Conservation (phyloP, 2,329 filamentous ascomycete species). For the Ceratocystis lukuohia region DNA sequence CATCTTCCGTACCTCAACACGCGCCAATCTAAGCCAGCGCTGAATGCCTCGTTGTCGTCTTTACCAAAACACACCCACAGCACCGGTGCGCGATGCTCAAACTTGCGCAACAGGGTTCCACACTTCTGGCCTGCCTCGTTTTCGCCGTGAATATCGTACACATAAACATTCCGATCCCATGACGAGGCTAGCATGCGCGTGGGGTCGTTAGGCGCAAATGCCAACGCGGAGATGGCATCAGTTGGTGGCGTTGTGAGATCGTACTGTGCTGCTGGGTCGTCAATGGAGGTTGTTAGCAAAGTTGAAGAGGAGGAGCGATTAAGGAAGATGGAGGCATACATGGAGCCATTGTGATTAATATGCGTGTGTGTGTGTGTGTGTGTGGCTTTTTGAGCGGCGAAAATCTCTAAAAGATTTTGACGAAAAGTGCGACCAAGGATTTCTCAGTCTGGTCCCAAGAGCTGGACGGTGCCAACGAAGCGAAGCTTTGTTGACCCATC, state of each 20-base stretch:
- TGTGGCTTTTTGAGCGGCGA: not conserved
- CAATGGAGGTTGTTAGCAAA: not conserved
- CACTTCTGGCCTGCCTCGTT: slow-evolving; percentile 37
- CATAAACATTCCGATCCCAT: slow-evolving; percentile 85
- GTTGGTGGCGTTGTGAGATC: slow-evolving; percentile 68
- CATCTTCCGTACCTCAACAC: slow-evolving; percentile 54
- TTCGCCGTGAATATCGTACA: slow-evolving; percentile 55
- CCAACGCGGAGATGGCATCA: slow-evolving; percentile 76
- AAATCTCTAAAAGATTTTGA: not conserved
- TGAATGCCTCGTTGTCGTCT: slow-evolving; percentile 71
- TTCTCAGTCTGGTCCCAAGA: not conserved
- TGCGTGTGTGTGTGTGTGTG: not conserved
- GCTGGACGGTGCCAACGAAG: not conserved
- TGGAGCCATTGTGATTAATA: slow-evolving; percentile 16
- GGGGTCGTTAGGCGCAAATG: slow-evolving; percentile 67
- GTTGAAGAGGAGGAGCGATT: not conserved
- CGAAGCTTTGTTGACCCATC: not conserved
- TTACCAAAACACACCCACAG: slow-evolving; percentile 84
- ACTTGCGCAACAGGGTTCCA: slow-evolving; percentile 55
- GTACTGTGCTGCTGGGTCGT: slow-evolving; percentile 55
- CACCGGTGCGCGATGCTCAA: slow-evolving; percentile 71
- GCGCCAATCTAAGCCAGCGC: slow-evolving; percentile 72
- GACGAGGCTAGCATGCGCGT: slow-evolving; percentile 76
- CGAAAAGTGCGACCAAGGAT: not conserved
- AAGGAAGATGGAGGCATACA: slow-evolving; percentile 10